Conservation (phyloP, 768 basidiomycete species). For the Fibroporia radiculosa region DNA sequence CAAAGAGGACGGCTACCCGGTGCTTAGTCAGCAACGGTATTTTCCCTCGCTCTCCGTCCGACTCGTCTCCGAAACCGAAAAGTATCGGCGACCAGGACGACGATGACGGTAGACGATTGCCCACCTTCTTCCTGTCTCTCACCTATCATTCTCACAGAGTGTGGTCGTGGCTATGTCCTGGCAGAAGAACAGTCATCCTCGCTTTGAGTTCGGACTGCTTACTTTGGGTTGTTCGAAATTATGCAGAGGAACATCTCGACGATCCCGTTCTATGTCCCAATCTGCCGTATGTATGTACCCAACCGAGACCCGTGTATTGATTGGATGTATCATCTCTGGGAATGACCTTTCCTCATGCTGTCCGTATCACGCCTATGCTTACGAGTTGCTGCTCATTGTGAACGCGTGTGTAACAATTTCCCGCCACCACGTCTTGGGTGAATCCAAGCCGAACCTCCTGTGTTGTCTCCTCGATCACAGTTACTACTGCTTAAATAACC, state of each 20-base stretch:
- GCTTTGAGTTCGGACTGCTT: constrained; percentile 75
- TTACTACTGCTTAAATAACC: no score
- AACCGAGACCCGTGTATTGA: background rate
- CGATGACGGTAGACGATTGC: constrained; percentile 64
- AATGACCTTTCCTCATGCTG: background rate
- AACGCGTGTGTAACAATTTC: constrained; percentile 1
- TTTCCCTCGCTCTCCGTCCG: background rate
- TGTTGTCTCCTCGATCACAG: no score
- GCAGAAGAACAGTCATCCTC: constrained; percentile 40
- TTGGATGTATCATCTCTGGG: background rate
- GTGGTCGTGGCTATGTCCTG: constrained; percentile 46
- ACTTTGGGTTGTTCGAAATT: constrained; percentile 72
- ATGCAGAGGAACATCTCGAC: constrained; percentile 50
- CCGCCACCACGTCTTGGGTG: no score
- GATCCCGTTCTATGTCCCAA: no score
- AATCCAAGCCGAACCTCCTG: no score
- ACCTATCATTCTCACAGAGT: constrained; percentile 31
- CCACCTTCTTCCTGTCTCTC: constrained; percentile 63
- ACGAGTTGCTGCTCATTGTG: background rate
- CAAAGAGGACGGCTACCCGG: background rate
- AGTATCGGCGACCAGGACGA: constrained; percentile 52
- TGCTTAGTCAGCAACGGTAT: constrained; percentile 36
- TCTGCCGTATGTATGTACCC: constrained; percentile 14
- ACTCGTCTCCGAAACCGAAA: no score
- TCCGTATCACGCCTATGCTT: background rate